Conservation (phyloP, 768 basidiomycete genomes). For the Saitozyma podzolica region DNA sequence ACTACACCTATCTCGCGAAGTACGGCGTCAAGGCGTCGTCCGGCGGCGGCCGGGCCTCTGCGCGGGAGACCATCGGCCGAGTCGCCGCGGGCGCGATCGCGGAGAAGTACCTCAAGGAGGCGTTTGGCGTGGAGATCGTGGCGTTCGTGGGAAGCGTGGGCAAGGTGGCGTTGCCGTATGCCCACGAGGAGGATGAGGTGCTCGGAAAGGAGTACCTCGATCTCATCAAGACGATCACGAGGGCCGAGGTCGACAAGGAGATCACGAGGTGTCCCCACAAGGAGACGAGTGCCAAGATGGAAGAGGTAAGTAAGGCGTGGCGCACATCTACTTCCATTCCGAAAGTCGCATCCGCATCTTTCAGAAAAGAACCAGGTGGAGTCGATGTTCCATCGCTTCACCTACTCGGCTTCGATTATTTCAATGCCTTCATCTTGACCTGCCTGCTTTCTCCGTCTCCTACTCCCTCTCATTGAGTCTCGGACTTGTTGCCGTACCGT, state of each 20-base stretch:
- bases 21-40: slow-evolving; percentile 97
- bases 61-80: slow-evolving; percentile 97
- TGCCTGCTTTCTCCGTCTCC: background rate
- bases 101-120: slow-evolving; percentile 85
- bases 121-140: slow-evolving; percentile 88
- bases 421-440: background rate
- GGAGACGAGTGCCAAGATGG: slow-evolving; percentile 88
- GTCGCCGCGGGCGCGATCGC: slow-evolving; percentile 98
- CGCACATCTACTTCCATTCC: background rate
- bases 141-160: slow-evolving; percentile 97
- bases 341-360: no score
- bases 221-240: slow-evolving; percentile 73
- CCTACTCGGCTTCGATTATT: no score
- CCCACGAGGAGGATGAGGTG: slow-evolving; percentile 71
- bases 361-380: no score
- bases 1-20: slow-evolving; percentile 96
- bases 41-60: slow-evolving; percentile 91
- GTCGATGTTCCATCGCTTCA: no score
- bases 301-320: slow-evolving; percentile 60
- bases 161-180: slow-evolving; percentile 71
- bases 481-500: background rate
- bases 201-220: slow-evolving; percentile 74
- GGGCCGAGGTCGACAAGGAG: slow-evolving; percentile 84
- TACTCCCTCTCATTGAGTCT: background rate
- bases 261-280: slow-evolving; percentile 84